A percentile compares a stretch with the other conserved stretches of the same genome.
phyloP scores from a whole-genome alignment of 2,329 filamentous ascomycete species.

The Penicillium vulpinum region DNA sequence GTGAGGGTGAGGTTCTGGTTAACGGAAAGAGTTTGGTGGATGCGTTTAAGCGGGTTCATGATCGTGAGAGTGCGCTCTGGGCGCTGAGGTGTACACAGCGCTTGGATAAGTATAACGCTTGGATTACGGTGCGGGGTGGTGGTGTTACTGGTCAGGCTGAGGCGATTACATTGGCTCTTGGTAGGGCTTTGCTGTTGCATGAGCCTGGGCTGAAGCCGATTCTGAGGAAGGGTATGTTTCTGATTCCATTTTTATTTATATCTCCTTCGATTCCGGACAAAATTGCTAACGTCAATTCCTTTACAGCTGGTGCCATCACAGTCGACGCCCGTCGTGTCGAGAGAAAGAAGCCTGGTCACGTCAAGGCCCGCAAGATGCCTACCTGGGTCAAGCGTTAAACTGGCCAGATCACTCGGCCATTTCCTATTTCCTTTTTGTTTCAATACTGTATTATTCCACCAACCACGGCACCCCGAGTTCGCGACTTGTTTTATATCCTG shows the following conservation, averaged over 20 bases:
- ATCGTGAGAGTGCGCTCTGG: constrained; percentile 93
- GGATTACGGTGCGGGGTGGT: constrained; percentile 79
- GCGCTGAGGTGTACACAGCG: constrained; percentile 78
- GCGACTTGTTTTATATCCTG: constrained; percentile 32
- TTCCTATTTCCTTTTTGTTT: constrained; percentile 25
- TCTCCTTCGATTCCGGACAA: background rate
- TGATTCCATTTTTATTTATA: background rate
- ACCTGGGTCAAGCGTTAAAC: constrained; percentile 86
- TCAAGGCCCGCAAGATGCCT: constrained; percentile 98
- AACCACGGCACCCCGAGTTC: constrained; percentile 23
- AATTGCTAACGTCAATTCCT: constrained; percentile 23
- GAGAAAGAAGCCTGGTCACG: constrained; percentile 93
- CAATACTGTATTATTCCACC: constrained; percentile 30
- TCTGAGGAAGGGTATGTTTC: constrained; percentile 77
- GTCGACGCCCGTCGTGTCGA: constrained; percentile 90
- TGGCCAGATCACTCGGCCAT: constrained; percentile 7
- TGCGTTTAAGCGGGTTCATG: constrained; percentile 83
- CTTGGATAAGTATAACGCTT: constrained; percentile 96
- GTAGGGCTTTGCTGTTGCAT: constrained; percentile 83
- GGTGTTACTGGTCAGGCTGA: constrained; percentile 95
- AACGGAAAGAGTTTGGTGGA: constrained; percentile 85
- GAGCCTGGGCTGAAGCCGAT: constrained; percentile 89
- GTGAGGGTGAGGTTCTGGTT: constrained; percentile 82
- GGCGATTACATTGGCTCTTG: constrained; percentile 84
- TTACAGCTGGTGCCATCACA: constrained; percentile 82